Evolutionary conservation across 345 rosid species (phyloP).

Genomic region (Salix udensis): DNA sequence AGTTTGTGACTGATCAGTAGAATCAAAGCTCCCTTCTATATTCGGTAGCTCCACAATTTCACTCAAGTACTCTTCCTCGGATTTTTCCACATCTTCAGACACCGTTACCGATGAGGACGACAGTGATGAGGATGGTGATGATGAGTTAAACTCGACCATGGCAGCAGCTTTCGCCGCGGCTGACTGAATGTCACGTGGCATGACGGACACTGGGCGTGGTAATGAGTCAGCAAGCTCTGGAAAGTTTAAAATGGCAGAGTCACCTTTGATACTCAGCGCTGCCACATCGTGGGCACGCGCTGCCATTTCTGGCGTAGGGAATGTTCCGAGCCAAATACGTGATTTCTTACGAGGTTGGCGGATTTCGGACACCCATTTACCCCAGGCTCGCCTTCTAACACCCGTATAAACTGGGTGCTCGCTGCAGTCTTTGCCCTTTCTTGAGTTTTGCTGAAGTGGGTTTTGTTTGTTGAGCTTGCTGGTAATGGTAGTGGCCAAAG

Average conservation of each 20-base stretch:
- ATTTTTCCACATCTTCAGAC: slow-evolving; percentile 9
- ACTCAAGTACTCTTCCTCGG: slow-evolving; percentile 17
- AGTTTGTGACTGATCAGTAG: neutral
- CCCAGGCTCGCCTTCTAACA: slow-evolving; percentile 27
- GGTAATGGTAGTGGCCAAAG: neutral
- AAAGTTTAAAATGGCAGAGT: slow-evolving; percentile 23
- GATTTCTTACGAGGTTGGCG: slow-evolving; percentile 28
- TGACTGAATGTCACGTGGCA: slow-evolving; percentile 26
- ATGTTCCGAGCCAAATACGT: slow-evolving; percentile 30
- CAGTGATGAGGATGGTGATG: neutral
- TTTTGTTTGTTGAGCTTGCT: neutral
- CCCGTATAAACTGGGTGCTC: slow-evolving; percentile 21
- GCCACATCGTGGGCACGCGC: slow-evolving; percentile 34
- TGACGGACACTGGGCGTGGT: slow-evolving; percentile 21
- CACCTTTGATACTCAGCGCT: slow-evolving; percentile 20
- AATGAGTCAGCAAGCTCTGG: slow-evolving; percentile 15
- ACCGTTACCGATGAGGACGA: slow-evolving; percentile 9
- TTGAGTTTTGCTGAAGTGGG: neutral
- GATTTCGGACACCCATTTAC: slow-evolving; percentile 32
- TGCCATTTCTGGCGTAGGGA: slow-evolving; percentile 31
- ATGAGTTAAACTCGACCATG: slow-evolving; percentile 16
- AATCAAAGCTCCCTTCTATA: slow-evolving; percentile 23
- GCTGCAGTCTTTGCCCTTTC: neutral
- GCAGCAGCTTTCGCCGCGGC: slow-evolving; percentile 31
- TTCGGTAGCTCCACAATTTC: slow-evolving; percentile 29